Percentiles rank a stretch among this genome's conserved stretches.
phyloP scores from a whole-genome alignment of 768 basidiomycete species.

The Stropharia rugosoannulata region DNA sequence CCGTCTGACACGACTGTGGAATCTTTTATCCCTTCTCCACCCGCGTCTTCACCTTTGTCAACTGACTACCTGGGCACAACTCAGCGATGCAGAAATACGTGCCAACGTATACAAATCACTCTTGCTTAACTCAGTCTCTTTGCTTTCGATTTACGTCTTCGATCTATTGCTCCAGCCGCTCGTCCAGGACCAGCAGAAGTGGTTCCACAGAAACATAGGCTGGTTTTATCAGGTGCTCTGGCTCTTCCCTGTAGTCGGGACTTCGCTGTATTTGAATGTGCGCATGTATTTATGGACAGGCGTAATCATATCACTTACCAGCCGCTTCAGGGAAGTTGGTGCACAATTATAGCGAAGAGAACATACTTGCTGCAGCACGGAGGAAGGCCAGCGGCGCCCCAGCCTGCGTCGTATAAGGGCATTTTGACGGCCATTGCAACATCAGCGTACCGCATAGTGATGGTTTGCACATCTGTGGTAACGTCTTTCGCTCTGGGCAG shows the following conservation, averaged over 20 bases:
- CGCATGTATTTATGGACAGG: slow-evolving; percentile 22
- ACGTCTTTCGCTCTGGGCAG: slow-evolving; percentile 63
- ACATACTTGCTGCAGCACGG: slow-evolving; percentile 75
- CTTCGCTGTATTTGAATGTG: slow-evolving; percentile 83
- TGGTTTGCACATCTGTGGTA: slow-evolving; percentile 75
- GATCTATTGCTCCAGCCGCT: slow-evolving; percentile 71
- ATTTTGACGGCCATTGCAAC: slow-evolving; percentile 75
- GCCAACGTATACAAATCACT: slow-evolving; percentile 74
- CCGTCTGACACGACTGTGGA: neutral
- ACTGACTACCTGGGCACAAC: neutral
- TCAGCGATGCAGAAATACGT: slow-evolving; percentile 75
- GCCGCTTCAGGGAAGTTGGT: slow-evolving; percentile 68
- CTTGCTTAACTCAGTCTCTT: slow-evolving; percentile 67
- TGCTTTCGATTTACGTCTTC: slow-evolving; percentile 75
- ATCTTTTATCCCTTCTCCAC: neutral
- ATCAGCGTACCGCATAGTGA: slow-evolving; percentile 78
- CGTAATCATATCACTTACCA: neutral
- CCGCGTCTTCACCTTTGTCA: neutral
- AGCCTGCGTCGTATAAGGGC: slow-evolving; percentile 62
- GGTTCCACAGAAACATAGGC: slow-evolving; percentile 71
- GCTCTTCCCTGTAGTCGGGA: slow-evolving; percentile 74
- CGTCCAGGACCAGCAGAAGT: slow-evolving; percentile 57
- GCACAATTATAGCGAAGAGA: slow-evolving; percentile 71
- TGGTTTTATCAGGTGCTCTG: slow-evolving; percentile 79
- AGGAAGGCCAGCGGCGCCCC: slow-evolving; percentile 47